Evolutionary conservation across 2,329 filamentous ascomycete genomes (phyloP), one percentile per base, ranked within the genome.

Genomic region (Penicillium sp.): DNA sequence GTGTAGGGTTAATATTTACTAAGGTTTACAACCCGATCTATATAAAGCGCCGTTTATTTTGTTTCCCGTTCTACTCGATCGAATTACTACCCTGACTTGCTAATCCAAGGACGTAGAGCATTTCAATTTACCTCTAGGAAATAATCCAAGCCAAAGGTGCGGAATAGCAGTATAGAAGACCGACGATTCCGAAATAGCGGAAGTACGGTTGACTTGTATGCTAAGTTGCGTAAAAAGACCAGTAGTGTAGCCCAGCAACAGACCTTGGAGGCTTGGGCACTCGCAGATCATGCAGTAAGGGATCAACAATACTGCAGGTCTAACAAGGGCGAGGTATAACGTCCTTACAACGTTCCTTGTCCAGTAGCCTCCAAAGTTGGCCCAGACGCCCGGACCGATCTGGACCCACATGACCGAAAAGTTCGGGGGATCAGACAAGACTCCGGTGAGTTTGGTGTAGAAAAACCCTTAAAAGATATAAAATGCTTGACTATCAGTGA

Each of bases 391-490:
- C 27, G 40, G 50, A 21, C 46, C 34, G 46, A 54, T 51, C 52
- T 41, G 18, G 52, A 50, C 47, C 52, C 52, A 51, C 52, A 39
- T 21, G 10, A 29, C 34, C 27, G 32, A 45, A 39, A 50, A 54
- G 21, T 29, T 42, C 8, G 44, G 38, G 34, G 34, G n/a, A 50
- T 44, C 46, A 35, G 8, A 25, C 51, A 40, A 51, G 39, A 34
- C 47, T 50, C 15, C 15, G 21, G 46, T 40, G 27, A 16, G 16
- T 8, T 13, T 21, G n/a, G 15, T 12, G 13, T 31, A 29, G n/a
- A 29, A 10, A 29, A 29, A 10, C 8, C 9, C 29, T 3, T 29
- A 29, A 29, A 29, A 29, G 8, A 29, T 29, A 12, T 29, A 8
- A 16, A 5, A 27, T 15, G 16, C 27, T 35, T 31, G 39, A 46